Evolutionary conservation across 169 alveolate species (phyloP).

Genomic region (Cryptosporidium sp.): DNA sequence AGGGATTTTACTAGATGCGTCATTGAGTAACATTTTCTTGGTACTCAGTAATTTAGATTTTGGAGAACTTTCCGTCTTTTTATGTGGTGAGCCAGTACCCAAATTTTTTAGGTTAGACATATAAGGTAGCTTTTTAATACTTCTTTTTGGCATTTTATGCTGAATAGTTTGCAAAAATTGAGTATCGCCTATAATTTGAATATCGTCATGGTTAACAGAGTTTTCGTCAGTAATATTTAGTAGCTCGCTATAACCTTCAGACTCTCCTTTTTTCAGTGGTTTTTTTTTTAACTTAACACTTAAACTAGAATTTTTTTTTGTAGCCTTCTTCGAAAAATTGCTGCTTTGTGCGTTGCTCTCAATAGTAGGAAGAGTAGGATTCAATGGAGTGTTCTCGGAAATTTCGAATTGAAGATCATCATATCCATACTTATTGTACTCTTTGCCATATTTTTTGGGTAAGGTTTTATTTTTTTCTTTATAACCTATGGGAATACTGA

Average conservation of each 20-base stretch:
- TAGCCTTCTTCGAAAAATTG: neutral
- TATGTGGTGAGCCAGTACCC: neutral
- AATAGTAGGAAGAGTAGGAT: neutral
- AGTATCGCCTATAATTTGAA: neutral
- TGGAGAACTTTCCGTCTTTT: neutral
- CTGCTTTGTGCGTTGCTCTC: neutral
- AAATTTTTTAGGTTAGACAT: neutral
- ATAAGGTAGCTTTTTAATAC: neutral
- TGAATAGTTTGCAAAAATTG: neutral
- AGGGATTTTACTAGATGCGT: neutral
- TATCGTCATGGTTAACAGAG: neutral
- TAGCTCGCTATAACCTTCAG: neutral
- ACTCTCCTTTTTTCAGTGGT: neutral
- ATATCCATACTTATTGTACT: neutral
- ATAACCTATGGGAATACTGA: neutral
- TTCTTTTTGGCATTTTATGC: conserved; percentile 23
- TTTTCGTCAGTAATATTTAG: neutral
- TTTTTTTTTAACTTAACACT: neutral
- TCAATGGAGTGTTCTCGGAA: neutral
- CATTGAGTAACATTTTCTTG: neutral
- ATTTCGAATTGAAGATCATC: conserved; percentile 33
- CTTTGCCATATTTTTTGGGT: neutral
- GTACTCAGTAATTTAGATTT: neutral
- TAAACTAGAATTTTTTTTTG: neutral
- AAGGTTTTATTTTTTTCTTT: neutral